phyloP scores from a whole-genome alignment of 2,329 filamentous ascomycete genomes.

The Penicillium sp. region DNA sequence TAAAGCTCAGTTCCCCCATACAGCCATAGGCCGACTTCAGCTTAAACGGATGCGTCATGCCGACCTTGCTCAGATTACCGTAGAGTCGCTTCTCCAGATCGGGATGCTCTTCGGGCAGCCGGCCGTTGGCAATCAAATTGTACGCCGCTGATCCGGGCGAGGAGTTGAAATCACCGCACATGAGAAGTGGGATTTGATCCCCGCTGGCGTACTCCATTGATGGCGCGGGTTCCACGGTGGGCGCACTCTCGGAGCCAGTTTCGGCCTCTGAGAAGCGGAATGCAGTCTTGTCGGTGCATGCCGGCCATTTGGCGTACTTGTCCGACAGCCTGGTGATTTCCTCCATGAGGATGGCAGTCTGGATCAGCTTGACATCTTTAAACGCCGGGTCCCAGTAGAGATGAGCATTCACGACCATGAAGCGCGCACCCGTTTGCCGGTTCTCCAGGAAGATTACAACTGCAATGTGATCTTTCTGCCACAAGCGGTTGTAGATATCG shows the following conservation, averaged over 20 bases:
- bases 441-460: slow-evolving; percentile 92
- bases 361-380: slow-evolving; percentile 93
- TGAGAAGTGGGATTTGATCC: slow-evolving; percentile 81
- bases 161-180: slow-evolving; percentile 97
- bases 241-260: slow-evolving; percentile 44
- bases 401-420: slow-evolving; percentile 93
- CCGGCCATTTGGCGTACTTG: slow-evolving; percentile 73
- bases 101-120: slow-evolving; percentile 71
- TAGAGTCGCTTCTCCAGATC: slow-evolving; percentile 82
- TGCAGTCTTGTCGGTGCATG: slow-evolving; percentile 73
- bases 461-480: slow-evolving; percentile 97
- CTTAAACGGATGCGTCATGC: slow-evolving; percentile 92
- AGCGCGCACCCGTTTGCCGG: slow-evolving; percentile 77
- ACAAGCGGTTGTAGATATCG: slow-evolving; percentile 96
- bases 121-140: slow-evolving; percentile 79
- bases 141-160: slow-evolving; percentile 83
- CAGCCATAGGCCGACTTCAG: slow-evolving; percentile 85
- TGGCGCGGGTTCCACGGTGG: slow-evolving; percentile 63
- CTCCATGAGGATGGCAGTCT: slow-evolving; percentile 94
- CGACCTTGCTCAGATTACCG: slow-evolving; percentile 86
- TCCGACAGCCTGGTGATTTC: slow-evolving; percentile 82
- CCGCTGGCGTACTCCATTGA: slow-evolving; percentile 83
- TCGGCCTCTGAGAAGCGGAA: slow-evolving; percentile 53
- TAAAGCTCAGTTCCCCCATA: slow-evolving; percentile 84
- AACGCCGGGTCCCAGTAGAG: slow-evolving; percentile 90